Percentiles rank a stretch among this genome's conserved stretches.
These are phyloP conservation scores for Ceratopteris richardii DNA, from an alignment of 75 land plant genomes.

Conservation along the genomic window DNA sequence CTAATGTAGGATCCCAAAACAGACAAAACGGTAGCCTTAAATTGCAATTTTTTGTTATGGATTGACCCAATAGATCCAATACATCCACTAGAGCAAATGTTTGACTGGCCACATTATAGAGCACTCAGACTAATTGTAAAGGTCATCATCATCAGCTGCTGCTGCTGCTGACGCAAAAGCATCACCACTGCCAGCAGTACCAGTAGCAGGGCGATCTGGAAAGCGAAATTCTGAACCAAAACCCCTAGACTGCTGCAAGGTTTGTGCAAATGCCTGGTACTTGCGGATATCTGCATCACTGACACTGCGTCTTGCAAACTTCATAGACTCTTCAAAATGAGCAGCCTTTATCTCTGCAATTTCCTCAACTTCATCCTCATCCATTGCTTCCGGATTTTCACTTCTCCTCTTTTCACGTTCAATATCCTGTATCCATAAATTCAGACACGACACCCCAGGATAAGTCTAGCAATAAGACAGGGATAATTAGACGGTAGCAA, in stretches of 20 bases:
- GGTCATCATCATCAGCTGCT: conserved; percentile 52
- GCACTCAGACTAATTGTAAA: conserved; percentile 36
- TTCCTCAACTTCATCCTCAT: conserved; percentile 55
- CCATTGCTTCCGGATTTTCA: conserved; percentile 79
- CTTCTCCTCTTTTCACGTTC: conserved; percentile 51
- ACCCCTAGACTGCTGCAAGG: conserved; percentile 77
- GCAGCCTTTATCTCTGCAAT: conserved; percentile 57
- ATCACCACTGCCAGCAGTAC: conserved; percentile 23
- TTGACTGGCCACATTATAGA: no score
- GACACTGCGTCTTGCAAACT: conserved; percentile 76
- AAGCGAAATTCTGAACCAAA: conserved; percentile 79
- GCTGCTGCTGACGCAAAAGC: conserved; percentile 41
- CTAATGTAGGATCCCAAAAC: no score
- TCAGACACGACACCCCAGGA: no score
- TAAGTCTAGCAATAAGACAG: not conserved
- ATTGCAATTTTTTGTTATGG: no score
- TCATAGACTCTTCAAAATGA: conserved; percentile 87
- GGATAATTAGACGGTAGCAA: not conserved
- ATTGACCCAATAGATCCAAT: no score
- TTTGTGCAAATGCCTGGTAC: conserved; percentile 83
- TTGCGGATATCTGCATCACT: conserved; percentile 86
- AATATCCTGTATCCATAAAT: conserved; percentile 48
- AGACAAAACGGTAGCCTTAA: no score
- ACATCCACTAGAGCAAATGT: no score
- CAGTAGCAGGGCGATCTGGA: conserved; percentile 32